Evolutionary conservation across 371 early-diverging fungal species (phyloP).

Genomic region (Choanephora cucurbitarum): DNA sequence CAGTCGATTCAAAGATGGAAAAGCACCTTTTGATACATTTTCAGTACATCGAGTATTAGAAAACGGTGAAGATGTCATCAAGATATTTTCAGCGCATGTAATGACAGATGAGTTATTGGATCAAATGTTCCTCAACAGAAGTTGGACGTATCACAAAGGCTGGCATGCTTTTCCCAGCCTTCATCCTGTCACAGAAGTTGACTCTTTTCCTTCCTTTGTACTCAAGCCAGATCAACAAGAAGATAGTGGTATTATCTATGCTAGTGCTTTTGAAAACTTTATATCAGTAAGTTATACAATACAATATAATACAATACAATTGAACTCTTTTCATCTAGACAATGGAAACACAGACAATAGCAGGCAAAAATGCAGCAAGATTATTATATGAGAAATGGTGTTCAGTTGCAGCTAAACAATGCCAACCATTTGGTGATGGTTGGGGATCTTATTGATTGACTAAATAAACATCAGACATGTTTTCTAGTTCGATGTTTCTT

Average conservation of each 20-base stretch:
- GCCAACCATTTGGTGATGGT: conserved; percentile 43
- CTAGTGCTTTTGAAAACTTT: conserved; percentile 62
- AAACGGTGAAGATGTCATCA: conserved; percentile 58
- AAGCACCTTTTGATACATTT: conserved; percentile 53
- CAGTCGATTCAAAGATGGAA: conserved; percentile 29
- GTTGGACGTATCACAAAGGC: conserved; percentile 56
- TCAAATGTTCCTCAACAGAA: conserved; percentile 45
- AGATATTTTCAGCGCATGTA: conserved; percentile 56
- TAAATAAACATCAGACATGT: conserved; percentile 56
- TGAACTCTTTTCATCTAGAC: conserved; percentile 38
- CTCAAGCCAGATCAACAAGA: conserved; percentile 24
- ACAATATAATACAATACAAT: background rate
- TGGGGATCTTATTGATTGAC: conserved; percentile 44
- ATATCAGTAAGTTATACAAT: conserved; percentile 51
- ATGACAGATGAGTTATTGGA: conserved; percentile 47
- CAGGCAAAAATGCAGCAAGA: conserved; percentile 57
- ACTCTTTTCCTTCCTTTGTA: conserved; percentile 30
- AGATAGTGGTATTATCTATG: conserved; percentile 53
- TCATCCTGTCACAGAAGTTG: conserved; percentile 27
- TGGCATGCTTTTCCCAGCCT: conserved; percentile 75
- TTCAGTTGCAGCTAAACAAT: conserved; percentile 13
- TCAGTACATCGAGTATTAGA: conserved; percentile 41
- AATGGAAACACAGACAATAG: conserved; percentile 69
- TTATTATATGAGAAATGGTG: conserved; percentile 56
- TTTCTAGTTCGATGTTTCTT: conserved; percentile 47